Evolutionary conservation across 2,329 filamentous ascomycete species (phyloP).

Genomic region (Phialocephala sp.): DNA sequence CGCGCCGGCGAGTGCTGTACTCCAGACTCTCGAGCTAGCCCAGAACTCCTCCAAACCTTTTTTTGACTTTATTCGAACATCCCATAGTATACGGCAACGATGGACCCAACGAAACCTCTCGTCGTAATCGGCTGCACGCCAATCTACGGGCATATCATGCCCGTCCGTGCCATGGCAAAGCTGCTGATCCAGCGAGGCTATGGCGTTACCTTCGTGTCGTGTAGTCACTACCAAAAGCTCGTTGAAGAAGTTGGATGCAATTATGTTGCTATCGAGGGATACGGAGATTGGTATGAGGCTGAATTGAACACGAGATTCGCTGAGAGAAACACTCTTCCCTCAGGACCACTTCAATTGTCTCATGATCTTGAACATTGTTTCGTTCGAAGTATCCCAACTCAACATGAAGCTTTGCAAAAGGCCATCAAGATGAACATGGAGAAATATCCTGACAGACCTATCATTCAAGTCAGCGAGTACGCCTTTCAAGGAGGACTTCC

Average conservation of each 20-base stretch:
- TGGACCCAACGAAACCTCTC: slow-evolving; percentile 26
- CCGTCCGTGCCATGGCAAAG: slow-evolving; percentile 30
- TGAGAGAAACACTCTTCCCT: slow-evolving; percentile 29
- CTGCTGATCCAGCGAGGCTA: slow-evolving; percentile 46
- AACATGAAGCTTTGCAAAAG: slow-evolving; percentile 44
- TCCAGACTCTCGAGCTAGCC: background rate
- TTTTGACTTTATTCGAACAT: background rate
- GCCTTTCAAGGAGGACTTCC: slow-evolving; percentile 47
- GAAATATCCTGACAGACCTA: slow-evolving; percentile 44
- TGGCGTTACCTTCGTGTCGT: slow-evolving; percentile 50
- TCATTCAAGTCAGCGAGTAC: slow-evolving; percentile 52
- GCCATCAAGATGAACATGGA: slow-evolving; percentile 45
- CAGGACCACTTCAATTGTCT: slow-evolving; percentile 40
- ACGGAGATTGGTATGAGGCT: slow-evolving; percentile 37
- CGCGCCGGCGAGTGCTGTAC: background rate
- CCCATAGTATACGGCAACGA: slow-evolving; percentile 3
- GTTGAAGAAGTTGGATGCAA: slow-evolving; percentile 47
- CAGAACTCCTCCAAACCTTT: background rate
- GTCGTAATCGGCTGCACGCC: slow-evolving; percentile 25
- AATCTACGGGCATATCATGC: slow-evolving; percentile 33
- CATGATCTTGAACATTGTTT: slow-evolving; percentile 46
- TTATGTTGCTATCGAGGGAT: slow-evolving; percentile 43
- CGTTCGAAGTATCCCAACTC: slow-evolving; percentile 42
- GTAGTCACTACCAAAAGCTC: slow-evolving; percentile 44
- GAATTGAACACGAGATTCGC: slow-evolving; percentile 36